Base-by-base conservation (phyloP, 2,329 filamentous ascomycete genomes). In the Eutypella sp. region DNA sequence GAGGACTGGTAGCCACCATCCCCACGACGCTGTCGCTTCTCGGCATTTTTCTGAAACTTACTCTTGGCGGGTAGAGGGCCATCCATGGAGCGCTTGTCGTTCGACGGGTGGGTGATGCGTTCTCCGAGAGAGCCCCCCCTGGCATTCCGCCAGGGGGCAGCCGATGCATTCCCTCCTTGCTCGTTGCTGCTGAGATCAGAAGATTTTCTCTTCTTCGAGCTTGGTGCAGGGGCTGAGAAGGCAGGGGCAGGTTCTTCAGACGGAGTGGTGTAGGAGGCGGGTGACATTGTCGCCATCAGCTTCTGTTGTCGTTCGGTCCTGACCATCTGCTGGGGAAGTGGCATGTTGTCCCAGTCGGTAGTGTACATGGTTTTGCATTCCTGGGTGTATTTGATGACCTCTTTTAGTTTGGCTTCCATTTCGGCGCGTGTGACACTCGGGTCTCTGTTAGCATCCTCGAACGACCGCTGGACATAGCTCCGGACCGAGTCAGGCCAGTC, bases 21-120 rank as follows among this genome's bases (percentile, higher is more conserved):
- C 69, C 95, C 95, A 57, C 93, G 89, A 61, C 88, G 88, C 67
- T 85, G 87, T 56, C 93, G 87, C 72, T 90, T 91, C 68, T 96
- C 91, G 71, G 89, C 78, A 66, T 84, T 82, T 72, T 85, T 86
- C 70, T 87, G 82, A 67, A 85, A 93, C 88, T 95, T 95, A 93
- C 89, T 95, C 75, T 75, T 76, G 53, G 71, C 67, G 47, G 69
- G 57, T 44, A 67, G 52, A 34, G 66, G 52, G 44, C 71, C 66
- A 52, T 76, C 73, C 62, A 69, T 65, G 46, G 60, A 61, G 57
- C 67, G 69, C 56, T 73, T 74, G 50, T 77, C 73, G 60, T 70
- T 62, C 48, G 74, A 67, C 46, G 74, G 66, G 62, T 82, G 83
- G 56, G 84, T 84, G 62, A 92, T 78, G 57, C 90, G 89, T 62